Evolutionary conservation across 495 filamentous ascomycete genomes (phyloP).

Genomic region (Xylaria venustula): DNA sequence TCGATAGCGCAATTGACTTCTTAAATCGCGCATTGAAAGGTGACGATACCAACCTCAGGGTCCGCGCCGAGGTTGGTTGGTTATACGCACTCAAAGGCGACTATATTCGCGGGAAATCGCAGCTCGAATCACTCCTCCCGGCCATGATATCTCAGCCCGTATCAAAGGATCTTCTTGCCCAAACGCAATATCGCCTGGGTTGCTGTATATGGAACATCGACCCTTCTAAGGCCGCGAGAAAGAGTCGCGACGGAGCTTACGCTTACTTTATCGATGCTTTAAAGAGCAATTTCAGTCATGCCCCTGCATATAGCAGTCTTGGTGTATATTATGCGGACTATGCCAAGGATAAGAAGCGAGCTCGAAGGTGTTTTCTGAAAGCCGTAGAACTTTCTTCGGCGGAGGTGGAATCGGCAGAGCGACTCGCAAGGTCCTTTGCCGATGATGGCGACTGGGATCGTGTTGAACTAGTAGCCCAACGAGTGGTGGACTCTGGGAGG

Average conservation of each 20-base stretch:
- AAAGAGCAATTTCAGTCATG: conserved; percentile 84
- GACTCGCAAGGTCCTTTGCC: conserved; percentile 80
- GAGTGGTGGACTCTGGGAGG: conserved; percentile 90
- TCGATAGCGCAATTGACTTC: conserved; percentile 72
- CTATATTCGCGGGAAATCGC: conserved; percentile 57
- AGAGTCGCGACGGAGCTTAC: conserved; percentile 71
- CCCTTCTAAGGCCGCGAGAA: conserved; percentile 65
- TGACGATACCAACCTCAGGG: conserved; percentile 68
- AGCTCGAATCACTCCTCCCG: conserved; percentile 68
- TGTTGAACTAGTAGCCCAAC: conserved; percentile 86
- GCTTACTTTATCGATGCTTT: conserved; percentile 78
- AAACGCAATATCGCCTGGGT: conserved; percentile 85
- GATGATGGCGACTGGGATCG: conserved; percentile 93
- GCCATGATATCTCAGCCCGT: conserved; percentile 21
- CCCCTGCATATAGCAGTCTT: conserved; percentile 88
- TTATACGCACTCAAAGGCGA: conserved; percentile 82
- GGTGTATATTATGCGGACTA: conserved; percentile 97
- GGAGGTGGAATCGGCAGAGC: conserved; percentile 84
- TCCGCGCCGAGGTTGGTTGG: conserved; percentile 85
- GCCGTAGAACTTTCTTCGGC: conserved; percentile 90
- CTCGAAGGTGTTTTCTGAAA: conserved; percentile 90
- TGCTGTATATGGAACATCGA: conserved; percentile 85
- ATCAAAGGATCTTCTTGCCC: conserved; percentile 71
- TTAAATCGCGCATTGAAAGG: conserved; percentile 68
- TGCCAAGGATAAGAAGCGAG: conserved; percentile 76